A percentile compares a stretch with the other conserved stretches of the same genome.
Conservation (phyloP, 768 basidiomycete species). For the Multifurca ochricompacta region DNA sequence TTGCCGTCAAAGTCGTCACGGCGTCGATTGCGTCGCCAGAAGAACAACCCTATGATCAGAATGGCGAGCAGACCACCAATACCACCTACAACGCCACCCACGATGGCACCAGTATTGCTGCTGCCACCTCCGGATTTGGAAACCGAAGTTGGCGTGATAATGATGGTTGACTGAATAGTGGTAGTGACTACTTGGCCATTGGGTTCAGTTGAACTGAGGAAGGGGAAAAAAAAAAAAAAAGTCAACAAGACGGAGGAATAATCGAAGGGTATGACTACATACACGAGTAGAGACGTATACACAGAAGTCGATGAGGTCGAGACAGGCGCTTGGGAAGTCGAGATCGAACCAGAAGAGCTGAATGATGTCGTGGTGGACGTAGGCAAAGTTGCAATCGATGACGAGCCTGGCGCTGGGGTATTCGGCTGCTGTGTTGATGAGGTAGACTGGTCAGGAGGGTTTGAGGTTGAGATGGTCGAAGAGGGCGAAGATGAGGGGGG, state of each 20-base stretch:
- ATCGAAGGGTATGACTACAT: not conserved
- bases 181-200: slow-evolving; percentile 13
- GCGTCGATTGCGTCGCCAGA: slow-evolving; percentile 27
- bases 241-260: not conserved
- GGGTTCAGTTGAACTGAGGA: slow-evolving; percentile 10
- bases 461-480: not conserved
- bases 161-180: slow-evolving; percentile 17
- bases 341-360: not conserved
- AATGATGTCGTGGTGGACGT: not conserved
- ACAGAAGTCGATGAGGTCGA: slow-evolving; percentile 4
- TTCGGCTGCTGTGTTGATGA: not conserved
- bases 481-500: not conserved
- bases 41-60: slow-evolving; percentile 25
- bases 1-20: slow-evolving; percentile 42
- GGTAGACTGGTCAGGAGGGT: too few relatives aligned
- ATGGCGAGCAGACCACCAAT: slow-evolving; percentile 20
- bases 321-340: not conserved
- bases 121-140: slow-evolving; percentile 4
- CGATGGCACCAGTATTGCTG: slow-evolving; percentile 25
- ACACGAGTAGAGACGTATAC: slow-evolving; percentile 1
- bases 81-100: slow-evolving; percentile 28
- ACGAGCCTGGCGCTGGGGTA: not conserved
- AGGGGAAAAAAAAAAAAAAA: too few relatives aligned
- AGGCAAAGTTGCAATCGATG: not conserved
- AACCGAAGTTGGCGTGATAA: slow-evolving; percentile 22